Evolutionary conservation across 2,329 filamentous ascomycete genomes (phyloP).

Genomic region (Mycosphaerella sp.): DNA sequence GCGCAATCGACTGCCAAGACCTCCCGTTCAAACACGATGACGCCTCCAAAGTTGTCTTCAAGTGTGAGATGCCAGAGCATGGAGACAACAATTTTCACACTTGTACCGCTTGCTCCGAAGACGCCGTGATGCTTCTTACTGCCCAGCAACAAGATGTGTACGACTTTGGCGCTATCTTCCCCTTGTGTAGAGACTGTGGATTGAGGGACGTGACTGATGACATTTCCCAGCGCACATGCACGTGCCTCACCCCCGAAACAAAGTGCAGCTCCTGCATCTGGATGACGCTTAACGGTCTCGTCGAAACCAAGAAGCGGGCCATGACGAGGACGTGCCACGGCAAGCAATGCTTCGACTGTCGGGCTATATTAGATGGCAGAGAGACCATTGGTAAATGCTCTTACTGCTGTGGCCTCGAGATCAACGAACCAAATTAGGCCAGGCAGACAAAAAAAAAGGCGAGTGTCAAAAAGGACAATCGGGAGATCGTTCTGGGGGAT

Average conservation of each 20-base stretch:
- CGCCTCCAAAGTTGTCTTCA: not conserved
- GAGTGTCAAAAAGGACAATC: not conserved
- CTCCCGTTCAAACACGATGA: not conserved
- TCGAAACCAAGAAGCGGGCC: not conserved
- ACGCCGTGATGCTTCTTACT: not conserved
- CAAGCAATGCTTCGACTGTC: not conserved
- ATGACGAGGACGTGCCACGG: not conserved
- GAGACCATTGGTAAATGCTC: not conserved
- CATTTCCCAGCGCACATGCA: not conserved
- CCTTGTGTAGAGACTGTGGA: not conserved
- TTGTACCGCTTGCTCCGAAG: not conserved
- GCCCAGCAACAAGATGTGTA: not conserved
- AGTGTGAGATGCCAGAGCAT: not conserved
- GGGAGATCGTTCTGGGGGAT: no score
- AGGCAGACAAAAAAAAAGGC: not conserved
- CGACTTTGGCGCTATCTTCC: not conserved
- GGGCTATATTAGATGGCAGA: not conserved
- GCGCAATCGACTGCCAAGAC: not conserved
- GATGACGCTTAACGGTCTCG: not conserved
- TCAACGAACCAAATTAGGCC: not conserved
- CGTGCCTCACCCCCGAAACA: not conserved
- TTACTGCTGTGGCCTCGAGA: not conserved
- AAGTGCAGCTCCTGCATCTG: not conserved
- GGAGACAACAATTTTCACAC: not conserved
- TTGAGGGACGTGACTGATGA: not conserved